Base-by-base conservation (phyloP, 768 basidiomycete species). In the Panaeolus papilionaceus region DNA sequence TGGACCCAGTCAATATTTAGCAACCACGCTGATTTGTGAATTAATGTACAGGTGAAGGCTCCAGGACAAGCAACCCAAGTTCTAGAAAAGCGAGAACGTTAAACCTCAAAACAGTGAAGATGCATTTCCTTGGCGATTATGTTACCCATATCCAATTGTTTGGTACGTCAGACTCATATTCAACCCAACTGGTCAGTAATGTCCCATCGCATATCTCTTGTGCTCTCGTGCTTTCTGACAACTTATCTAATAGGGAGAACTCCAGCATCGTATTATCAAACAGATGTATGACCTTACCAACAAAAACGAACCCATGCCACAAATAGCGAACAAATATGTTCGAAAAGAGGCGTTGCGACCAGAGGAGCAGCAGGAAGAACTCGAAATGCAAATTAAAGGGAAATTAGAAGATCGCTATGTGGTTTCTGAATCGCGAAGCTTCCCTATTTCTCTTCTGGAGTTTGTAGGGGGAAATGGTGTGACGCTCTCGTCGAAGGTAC, bases 191-290 rank as follows among this genome's bases (percentile, higher is more conserved):
- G 47, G 82, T 84, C 67, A 37, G 76, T 58, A 37, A 23, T 58
- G 26, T 37, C 23, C 23, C 23, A 23, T 23, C 23, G 23, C 23
- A 23, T 23, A 23, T 23, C 23, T 18, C 45, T 47, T 23, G 10
- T 42, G 16, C 23, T 26, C 8, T 45, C 16, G 11, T 84, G 23
- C 23, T 23, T 8, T 23, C 23, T 20, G 10, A 23, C 7, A 7
- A 10, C 18, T 38, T 1, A 33, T 3, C 38, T 38, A 12, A 42
- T 37, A 85, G 83, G 81, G 82, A 0, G 83, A 86, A 66, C 75
- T 81, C 0, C 77, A 82, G n/a, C 85, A 86, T 65, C 69, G 74
- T 0, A 67, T 72, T 0, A 72, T 81, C 9, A 86, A 87, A 71
- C 69, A 69, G 0, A 72, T 81, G 37, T 86, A 84, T 51, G 65